A percentile compares a stretch with the other conserved stretches of the same genome.
phyloP scores from a whole-genome alignment of 441 rosid species.

The Populus trichocarpa region DNA sequence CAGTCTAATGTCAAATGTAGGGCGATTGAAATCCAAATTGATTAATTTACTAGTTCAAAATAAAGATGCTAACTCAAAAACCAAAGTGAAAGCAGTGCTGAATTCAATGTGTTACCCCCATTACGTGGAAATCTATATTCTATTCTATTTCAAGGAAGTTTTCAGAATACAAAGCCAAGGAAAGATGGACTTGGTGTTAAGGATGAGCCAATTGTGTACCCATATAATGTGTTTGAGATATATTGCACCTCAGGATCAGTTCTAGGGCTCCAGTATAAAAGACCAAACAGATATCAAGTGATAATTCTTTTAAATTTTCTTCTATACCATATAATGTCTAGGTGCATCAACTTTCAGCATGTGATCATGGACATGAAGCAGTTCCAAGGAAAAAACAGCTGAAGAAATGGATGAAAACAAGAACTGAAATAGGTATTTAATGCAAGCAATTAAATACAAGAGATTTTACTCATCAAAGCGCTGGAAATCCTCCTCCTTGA shows the following conservation, averaged over 20 bases:
- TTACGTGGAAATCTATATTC: too few relatives aligned
- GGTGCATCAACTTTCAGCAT: neutral
- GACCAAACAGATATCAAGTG: neutral
- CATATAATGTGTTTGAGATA: too few relatives aligned
- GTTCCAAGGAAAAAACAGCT: neutral
- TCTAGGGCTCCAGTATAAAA: neutral
- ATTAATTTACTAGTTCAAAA: neutral
- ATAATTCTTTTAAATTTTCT: neutral
- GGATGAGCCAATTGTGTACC: too few relatives aligned
- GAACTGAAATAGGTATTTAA: neutral
- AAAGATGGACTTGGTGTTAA: too few relatives aligned
- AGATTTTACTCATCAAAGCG: slow-evolving; percentile 72
- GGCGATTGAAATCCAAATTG: neutral
- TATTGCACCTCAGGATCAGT: too few relatives aligned
- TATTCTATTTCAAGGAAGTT: neutral
- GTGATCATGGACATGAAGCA: neutral
- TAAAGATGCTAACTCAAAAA: neutral
- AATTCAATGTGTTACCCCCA: too few relatives aligned
- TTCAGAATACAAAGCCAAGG: too few relatives aligned
- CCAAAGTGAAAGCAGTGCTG: too few relatives aligned
- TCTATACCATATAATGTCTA: neutral
- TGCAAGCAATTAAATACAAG: slow-evolving; percentile 1
- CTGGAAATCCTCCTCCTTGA: slow-evolving; percentile 88
- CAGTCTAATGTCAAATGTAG: neutral
- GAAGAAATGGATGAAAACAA: slow-evolving; percentile 6